A percentile compares a stretch with the other conserved stretches of the same genome.
phyloP scores from a whole-genome alignment of 192 early-diverging fungal species.

The Rhizoclosmatium sp. region DNA sequence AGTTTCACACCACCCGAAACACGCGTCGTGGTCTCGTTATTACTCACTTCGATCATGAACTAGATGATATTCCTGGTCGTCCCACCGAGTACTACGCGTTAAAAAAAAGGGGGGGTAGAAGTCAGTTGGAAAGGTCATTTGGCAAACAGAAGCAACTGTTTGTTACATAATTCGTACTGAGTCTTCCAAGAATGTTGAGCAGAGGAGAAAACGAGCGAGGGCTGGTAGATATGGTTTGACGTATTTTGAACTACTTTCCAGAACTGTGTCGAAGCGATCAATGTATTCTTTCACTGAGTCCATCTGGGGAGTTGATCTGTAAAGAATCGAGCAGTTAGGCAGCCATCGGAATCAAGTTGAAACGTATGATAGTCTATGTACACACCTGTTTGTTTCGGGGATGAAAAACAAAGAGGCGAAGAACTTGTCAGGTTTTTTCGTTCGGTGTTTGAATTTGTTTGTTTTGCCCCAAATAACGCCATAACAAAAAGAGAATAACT shows the following conservation, averaged over 20 bases:
- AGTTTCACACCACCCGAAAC: not conserved
- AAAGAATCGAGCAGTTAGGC: not conserved
- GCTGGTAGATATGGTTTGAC: slow-evolving; percentile 91
- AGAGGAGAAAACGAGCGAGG: slow-evolving; percentile 91
- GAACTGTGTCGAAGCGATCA: slow-evolving; percentile 71
- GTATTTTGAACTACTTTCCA: slow-evolving; percentile 76
- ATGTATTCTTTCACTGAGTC: slow-evolving; percentile 40
- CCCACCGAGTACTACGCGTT: slow-evolving; percentile 75
- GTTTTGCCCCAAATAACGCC: not conserved
- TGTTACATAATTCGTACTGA: slow-evolving; percentile 77
- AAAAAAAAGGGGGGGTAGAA: not conserved
- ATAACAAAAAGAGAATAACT: no score
- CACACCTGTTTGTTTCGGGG: not conserved
- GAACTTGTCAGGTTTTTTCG: no score
- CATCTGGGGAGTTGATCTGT: slow-evolving; percentile 11
- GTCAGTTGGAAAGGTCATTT: not conserved
- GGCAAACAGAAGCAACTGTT: not conserved
- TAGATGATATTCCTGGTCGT: slow-evolving; percentile 86
- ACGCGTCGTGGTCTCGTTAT: not conserved
- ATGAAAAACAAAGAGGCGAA: not conserved
- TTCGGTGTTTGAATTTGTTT: not conserved
- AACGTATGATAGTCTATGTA: not conserved
- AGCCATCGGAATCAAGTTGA: not conserved
- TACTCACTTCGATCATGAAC: slow-evolving; percentile 69
- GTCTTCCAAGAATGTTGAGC: slow-evolving; percentile 95